Base-by-base conservation (phyloP, 75 land plant species). In the Cryptomeria japonica region DNA sequence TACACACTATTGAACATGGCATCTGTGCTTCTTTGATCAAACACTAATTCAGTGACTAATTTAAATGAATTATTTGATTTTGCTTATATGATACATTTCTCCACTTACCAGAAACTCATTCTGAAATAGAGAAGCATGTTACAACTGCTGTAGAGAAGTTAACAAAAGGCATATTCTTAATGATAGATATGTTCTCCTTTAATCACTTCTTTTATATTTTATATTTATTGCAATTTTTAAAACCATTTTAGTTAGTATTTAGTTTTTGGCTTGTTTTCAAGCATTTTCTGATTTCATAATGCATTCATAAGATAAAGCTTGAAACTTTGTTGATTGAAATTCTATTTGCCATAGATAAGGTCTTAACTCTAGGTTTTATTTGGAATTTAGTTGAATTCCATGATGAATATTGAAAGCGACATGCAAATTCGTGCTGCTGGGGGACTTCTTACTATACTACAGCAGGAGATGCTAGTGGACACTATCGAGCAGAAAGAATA, bases 381-480 rank as follows among this genome's bases (percentile, higher is more conserved):
- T 76, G 36, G 32, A 75, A 53, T 92, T 88, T 92, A 98, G 99
- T 91, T 98, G 73, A 97, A 90, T 88, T 95, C 99, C 49, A 91
- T 97, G 95, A 94, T 98, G 93, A 96, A 96, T 88, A 88, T 97
- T 46, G 95, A 93, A 85, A 98, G 99, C 89, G 99, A 98, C 13
- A 90, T 98, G 87, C 95, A 98, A 95, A 99, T 98, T 88, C 96
- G 99, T 85, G 99, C 97, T 89, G 95, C 95, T 93, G 99, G 99
- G 18, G 99, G 95, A 9, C 97, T 98, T 87, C 95, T 98, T 76
- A 95, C 97, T 16, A 94, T 97, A 44, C 86, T 98, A 80, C 97
- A 97, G 88, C 96, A 93, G 90, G 99, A 98, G 86, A 91, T 94
- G 91, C 93, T 98, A 58, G 92, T 97, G n/a, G 98, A 97, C 91